A percentile compares a stretch with the other conserved stretches of the same genome.
phyloP scores from a whole-genome alignment of 768 basidiomycete species.

The Phlebiopsis flavidoalba region DNA sequence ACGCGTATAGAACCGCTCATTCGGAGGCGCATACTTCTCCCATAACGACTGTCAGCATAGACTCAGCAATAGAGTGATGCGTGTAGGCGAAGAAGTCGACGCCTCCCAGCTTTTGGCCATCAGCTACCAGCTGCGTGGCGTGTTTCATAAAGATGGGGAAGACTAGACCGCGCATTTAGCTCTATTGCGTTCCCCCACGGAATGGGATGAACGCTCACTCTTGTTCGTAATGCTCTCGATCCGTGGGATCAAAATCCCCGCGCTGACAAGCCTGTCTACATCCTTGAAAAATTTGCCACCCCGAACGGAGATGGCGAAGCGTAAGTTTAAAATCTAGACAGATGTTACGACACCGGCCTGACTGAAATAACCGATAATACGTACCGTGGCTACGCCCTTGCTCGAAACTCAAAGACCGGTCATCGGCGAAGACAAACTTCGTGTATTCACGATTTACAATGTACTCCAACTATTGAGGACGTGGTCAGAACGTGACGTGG shows the following conservation, averaged over 20 bases:
- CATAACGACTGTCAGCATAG: constrained; percentile 26
- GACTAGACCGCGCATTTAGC: neutral
- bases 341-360: neutral
- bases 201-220: neutral
- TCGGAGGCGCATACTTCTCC: constrained; percentile 20
- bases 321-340: constrained; percentile 27
- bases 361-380: neutral
- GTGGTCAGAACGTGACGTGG: neutral
- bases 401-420: constrained; percentile 29
- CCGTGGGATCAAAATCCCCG: constrained; percentile 21
- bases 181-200: neutral
- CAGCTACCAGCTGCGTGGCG: constrained; percentile 14
- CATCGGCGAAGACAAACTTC: constrained; percentile 24
- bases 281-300: constrained; percentile 24
- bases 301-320: constrained; percentile 22
- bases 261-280: constrained; percentile 25
- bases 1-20: neutral
- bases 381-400: constrained; percentile 26
- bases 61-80: constrained; percentile 26
- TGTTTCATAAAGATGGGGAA: constrained; percentile 21
- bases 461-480: constrained; percentile 26
- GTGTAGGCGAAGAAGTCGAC: constrained; percentile 26
- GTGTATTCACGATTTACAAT: constrained; percentile 26
- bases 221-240: constrained; percentile 19
- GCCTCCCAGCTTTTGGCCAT: constrained; percentile 5